These are phyloP conservation scores for Teratosphaeria epicoccoides DNA, from an alignment of 2,329 filamentous ascomycete genomes.

Conservation along the genomic window DNA sequence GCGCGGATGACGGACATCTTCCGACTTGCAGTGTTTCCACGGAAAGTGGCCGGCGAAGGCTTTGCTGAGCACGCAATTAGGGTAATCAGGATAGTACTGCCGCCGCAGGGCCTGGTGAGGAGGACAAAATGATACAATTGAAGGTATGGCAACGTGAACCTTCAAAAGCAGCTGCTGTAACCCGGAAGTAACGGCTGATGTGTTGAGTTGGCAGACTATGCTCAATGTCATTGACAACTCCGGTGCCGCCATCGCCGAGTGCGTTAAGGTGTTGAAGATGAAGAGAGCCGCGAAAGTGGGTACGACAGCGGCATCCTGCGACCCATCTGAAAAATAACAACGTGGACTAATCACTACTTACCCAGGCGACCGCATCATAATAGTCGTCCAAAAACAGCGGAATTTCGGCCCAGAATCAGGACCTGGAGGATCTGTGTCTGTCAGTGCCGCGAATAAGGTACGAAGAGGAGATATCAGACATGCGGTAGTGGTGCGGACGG, in stretches of 20 bases:
- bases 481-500: conserved; percentile 86
- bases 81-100: background rate
- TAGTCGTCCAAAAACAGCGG: conserved; percentile 94
- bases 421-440: conserved; percentile 59
- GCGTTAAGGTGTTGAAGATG: conserved; percentile 82
- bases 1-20: no score
- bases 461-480: conserved; percentile 93
- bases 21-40: no score
- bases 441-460: conserved; percentile 77
- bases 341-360: background rate
- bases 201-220: conserved; percentile 56
- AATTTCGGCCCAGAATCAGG: conserved; percentile 61
- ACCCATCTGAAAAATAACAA: background rate
- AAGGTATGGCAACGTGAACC: conserved; percentile 1
- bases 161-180: background rate
- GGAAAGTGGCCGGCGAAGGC: no score
- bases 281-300: conserved; percentile 82
- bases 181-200: background rate
- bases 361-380: conserved; percentile 86
- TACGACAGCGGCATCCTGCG: conserved; percentile 40
- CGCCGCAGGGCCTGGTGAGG: background rate
- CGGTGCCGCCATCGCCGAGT: conserved; percentile 93
- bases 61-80: background rate
- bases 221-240: conserved; percentile 99
- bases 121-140: conserved; percentile 4